Base-by-base conservation (phyloP, 768 basidiomycete species). In the Macrolepiota fuliginosa region DNA sequence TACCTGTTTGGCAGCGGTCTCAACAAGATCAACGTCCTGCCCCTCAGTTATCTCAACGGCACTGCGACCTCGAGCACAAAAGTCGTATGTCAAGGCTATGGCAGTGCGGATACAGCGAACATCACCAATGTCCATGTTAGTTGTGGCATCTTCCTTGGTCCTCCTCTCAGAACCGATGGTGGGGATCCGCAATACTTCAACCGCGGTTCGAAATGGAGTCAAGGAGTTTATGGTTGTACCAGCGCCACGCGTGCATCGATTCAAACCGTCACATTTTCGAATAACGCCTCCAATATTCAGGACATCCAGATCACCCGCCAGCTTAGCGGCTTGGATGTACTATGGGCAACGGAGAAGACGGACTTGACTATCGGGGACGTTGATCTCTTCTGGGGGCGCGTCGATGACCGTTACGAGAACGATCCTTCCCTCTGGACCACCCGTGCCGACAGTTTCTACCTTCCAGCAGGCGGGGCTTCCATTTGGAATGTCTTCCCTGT, bases 141-240 rank as follows among this genome's bases (percentile, higher is more conserved):
- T 17, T 70, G 29, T 51, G 57, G 55, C 5, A 29, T 63, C 51
- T 63, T 68, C 39, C 27, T 67, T 10, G 69, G 58, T 0, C 66
- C 67, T 2, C 63, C 67, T 5, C 56, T 57, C 47, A 64, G 69
- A 2, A 61, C 66, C 1, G 69, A 70, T n/a, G 69, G 67, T 51
- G 69, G 69, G 2, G 67, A 70, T 51, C 52, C 56, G 1, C 49
- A 37, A 12, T 1, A 56, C 11, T 58, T 61, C 5, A 60, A 24
- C 3, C 53, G 47, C 6, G 62, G 62, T 13, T 70, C 66, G 13
- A 67, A 55, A 2, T 70, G 67, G 67, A 58, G 47, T 19, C 69
- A 70, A 22, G 62, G 57, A 10, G 12, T 67, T 19, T 62, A 65
- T 10, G 47, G 32, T 5, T 70, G 69, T 25, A 64, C 68, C 3